Evolutionary conservation across 768 basidiomycete genomes (phyloP).

Genomic region (Cantharellus anzutake): DNA sequence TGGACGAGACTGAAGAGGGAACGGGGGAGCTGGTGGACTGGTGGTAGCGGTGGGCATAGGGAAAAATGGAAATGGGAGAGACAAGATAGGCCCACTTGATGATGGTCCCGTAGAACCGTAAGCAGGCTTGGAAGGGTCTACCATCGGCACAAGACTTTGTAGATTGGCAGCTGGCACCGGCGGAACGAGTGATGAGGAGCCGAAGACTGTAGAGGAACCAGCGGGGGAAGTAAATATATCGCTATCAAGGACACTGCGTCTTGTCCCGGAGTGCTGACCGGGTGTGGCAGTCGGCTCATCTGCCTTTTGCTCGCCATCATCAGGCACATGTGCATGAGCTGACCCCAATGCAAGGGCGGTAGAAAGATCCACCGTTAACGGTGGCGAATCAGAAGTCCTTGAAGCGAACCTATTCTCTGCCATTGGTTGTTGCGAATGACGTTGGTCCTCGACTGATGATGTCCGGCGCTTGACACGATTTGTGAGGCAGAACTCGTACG

Average conservation of each 20-base stretch:
- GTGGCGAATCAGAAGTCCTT: background rate
- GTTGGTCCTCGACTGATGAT: background rate
- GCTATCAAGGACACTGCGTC: background rate
- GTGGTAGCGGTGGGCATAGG: background rate
- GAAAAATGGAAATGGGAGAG: background rate
- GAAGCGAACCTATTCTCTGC: slow-evolving; percentile 25
- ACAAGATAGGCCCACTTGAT: background rate
- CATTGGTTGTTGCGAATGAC: background rate
- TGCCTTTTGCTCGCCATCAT: no score
- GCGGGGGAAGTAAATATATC: background rate
- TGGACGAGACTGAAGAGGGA: background rate
- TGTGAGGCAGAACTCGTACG: slow-evolving; percentile 62
- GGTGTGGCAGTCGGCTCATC: no score
- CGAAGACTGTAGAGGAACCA: background rate
- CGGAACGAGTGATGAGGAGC: background rate
- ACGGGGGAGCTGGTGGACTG: background rate
- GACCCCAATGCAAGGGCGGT: no score
- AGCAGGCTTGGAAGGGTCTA: background rate
- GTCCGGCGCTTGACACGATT: background rate
- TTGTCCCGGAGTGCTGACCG: background rate
- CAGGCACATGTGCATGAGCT: no score
- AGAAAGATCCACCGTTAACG: no score
- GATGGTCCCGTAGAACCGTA: background rate
- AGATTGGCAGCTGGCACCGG: background rate
- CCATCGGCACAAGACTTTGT: background rate